Evolutionary conservation across 2,329 filamentous ascomycete genomes (phyloP).

Genomic region (Orbilia quercus): DNA sequence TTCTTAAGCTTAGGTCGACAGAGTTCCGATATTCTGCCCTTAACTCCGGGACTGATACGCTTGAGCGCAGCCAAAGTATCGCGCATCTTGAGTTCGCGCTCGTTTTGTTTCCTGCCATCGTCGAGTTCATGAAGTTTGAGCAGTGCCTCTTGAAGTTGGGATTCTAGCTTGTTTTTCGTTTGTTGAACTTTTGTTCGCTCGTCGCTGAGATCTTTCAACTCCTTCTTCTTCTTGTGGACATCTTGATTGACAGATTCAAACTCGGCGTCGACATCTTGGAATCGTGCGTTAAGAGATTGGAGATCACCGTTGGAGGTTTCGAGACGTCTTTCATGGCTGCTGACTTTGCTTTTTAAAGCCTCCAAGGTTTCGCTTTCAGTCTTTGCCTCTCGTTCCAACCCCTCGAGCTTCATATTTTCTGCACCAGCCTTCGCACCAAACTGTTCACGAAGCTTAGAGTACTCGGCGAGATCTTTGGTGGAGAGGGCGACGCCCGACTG

Average conservation of each 20-base stretch:
- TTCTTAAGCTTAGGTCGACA: constrained; percentile 98
- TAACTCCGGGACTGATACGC: constrained; percentile 89
- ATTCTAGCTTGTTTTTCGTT: constrained; percentile 86
- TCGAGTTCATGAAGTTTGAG: constrained; percentile 86
- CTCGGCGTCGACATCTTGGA: constrained; percentile 65
- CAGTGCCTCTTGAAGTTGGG: constrained; percentile 85
- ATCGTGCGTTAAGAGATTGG: constrained; percentile 64
- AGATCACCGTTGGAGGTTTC: constrained; percentile 80
- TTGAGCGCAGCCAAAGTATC: constrained; percentile 88
- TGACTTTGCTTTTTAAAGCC: constrained; percentile 87
- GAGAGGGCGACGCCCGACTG: constrained; percentile 87
- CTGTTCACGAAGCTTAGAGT: constrained; percentile 83
- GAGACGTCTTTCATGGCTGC: constrained; percentile 77
- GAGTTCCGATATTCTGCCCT: constrained; percentile 87
- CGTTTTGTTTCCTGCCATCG: constrained; percentile 84
- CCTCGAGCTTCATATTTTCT: constrained; percentile 84
- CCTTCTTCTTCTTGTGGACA: constrained; percentile 89
- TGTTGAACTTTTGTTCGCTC: constrained; percentile 84
- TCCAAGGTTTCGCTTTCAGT: constrained; percentile 91
- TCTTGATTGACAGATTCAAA: constrained; percentile 73
- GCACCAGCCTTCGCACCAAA: constrained; percentile 83
- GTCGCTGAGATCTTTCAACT: constrained; percentile 85
- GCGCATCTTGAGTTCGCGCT: constrained; percentile 80
- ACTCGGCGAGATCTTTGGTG: constrained; percentile 87
- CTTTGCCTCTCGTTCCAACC: constrained; percentile 86